Conservation (phyloP, 768 basidiomycete species). For the Grammothele lineata region DNA sequence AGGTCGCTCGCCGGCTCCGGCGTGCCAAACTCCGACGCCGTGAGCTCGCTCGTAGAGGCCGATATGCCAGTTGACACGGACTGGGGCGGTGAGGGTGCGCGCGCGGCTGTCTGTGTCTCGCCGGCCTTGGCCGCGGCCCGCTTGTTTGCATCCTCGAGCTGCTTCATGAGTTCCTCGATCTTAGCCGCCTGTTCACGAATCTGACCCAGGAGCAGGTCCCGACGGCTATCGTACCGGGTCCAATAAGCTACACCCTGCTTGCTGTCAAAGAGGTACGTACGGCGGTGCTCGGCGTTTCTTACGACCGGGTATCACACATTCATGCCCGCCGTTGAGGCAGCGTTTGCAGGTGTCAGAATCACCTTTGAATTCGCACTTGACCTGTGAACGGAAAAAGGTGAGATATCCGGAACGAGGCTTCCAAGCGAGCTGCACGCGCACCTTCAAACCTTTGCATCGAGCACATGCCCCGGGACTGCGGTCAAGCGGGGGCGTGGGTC, state of each 20-base stretch:
- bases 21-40: conserved; percentile 18
- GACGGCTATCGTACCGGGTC: no score
- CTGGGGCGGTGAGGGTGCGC: conserved; percentile 5
- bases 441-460: conserved; percentile 62
- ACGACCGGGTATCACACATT: conserved; percentile 79
- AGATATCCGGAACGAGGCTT: no score
- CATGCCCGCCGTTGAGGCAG: conserved; percentile 64
- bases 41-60: conserved; percentile 16
- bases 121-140: neutral
- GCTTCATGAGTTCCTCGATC: conserved; percentile 67
- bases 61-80: conserved; percentile 12
- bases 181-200: conserved; percentile 71
- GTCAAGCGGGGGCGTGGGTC: no score
- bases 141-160: conserved; percentile 50
- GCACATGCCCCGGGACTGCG: conserved; percentile 56
- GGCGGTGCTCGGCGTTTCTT: conserved; percentile 77
- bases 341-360: conserved; percentile 74
- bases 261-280: conserved; percentile 41
- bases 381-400: conserved; percentile 40
- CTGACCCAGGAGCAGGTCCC: conserved; percentile 72
- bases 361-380: conserved; percentile 72
- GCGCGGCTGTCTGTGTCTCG: neutral
- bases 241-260: neutral
- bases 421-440: conserved; percentile 18
- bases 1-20: conserved; percentile 11